Percentiles rank a stretch among this genome's conserved stretches.
These are phyloP conservation scores for Amylostereum areolatum DNA, from an alignment of 1,284 basidiomycete species.

Conservation along the genomic window DNA sequence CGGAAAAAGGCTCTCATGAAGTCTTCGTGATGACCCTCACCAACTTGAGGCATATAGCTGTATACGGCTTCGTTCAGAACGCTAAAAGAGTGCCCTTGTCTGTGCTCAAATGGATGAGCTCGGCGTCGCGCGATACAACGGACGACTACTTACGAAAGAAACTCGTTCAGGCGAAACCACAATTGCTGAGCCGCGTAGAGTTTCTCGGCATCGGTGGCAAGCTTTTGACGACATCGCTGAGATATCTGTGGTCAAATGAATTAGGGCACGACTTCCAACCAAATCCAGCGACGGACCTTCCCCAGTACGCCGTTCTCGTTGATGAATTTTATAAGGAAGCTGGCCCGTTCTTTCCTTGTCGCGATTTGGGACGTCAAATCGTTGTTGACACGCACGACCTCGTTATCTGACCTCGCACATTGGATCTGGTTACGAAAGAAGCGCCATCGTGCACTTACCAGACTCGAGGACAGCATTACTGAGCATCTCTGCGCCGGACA, in stretches of 20 bases:
- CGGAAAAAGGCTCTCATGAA: constrained; percentile 84
- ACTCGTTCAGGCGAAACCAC: constrained; percentile 80
- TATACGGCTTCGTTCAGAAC: constrained; percentile 63
- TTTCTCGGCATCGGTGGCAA: constrained; percentile 88
- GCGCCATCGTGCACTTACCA: constrained; percentile 28
- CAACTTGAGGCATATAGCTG: constrained; percentile 52
- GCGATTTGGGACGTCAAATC: constrained; percentile 80
- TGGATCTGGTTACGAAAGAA: background rate
- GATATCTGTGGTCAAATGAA: constrained; percentile 53
- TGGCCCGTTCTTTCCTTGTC: constrained; percentile 70
- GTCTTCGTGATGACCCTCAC: constrained; percentile 65
- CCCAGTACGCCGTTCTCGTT: constrained; percentile 76
- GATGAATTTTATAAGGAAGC: constrained; percentile 83
- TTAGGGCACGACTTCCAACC: too few species aligned
- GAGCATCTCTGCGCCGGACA: constrained; percentile 73
- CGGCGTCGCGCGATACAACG: background rate
- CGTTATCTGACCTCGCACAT: constrained; percentile 44
- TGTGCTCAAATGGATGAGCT: constrained; percentile 7
- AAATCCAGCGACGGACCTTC: constrained; percentile 40
- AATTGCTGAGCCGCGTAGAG: constrained; percentile 78
- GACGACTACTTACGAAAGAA: constrained; percentile 46
- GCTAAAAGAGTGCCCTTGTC: constrained; percentile 40
- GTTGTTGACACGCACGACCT: constrained; percentile 69
- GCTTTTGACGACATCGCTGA: constrained; percentile 66
- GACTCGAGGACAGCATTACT: constrained; percentile 73